Conservation (phyloP, 768 basidiomycete genomes). For the Rhodocollybia butyracea region DNA sequence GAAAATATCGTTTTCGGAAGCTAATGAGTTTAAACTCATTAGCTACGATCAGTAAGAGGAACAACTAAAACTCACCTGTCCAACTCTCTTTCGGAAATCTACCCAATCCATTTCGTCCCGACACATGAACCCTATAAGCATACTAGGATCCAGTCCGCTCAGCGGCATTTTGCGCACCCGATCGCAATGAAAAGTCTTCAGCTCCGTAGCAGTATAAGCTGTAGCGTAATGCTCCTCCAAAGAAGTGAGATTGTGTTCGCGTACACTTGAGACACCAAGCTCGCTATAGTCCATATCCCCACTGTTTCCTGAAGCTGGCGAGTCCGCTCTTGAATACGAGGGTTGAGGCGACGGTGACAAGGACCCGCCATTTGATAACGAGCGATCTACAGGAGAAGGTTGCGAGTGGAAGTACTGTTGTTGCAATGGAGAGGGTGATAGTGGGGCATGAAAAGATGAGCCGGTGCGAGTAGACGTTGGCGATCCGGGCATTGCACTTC, state of each 20-base stretch:
- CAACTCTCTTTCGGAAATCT: slow-evolving; percentile 71
- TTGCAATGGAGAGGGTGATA: slow-evolving; percentile 64
- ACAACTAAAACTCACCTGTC: slow-evolving; percentile 53
- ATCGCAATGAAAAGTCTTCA: slow-evolving; percentile 96
- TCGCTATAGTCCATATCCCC: slow-evolving; percentile 34
- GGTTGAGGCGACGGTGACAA: slow-evolving; percentile 24
- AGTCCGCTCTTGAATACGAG: slow-evolving; percentile 2
- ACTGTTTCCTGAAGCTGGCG: slow-evolving; percentile 7
- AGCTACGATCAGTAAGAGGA: slow-evolving; percentile 5
- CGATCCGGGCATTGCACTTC: slow-evolving; percentile 37
- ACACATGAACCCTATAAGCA: slow-evolving; percentile 92
- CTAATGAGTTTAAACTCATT: slow-evolving; percentile 19
- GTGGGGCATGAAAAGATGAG: slow-evolving; percentile 56
- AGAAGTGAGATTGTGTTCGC: slow-evolving; percentile 31
- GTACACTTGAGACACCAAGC: slow-evolving; percentile 21
- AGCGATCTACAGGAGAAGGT: slow-evolving; percentile 21
- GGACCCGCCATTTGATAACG: slow-evolving; percentile 14
- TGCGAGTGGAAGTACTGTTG: slow-evolving; percentile 54
- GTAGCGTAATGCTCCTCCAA: slow-evolving; percentile 62
- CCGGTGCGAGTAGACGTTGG: slow-evolving; percentile 51
- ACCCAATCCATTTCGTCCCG: slow-evolving; percentile 82
- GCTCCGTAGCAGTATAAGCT: slow-evolving; percentile 69
- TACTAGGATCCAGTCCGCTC: slow-evolving; percentile 89
- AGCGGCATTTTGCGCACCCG: slow-evolving; percentile 93
- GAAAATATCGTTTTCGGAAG: slow-evolving; percentile 76